Base-by-base conservation (phyloP, 2,329 filamentous ascomycete genomes). In the Cladosporium sp. region DNA sequence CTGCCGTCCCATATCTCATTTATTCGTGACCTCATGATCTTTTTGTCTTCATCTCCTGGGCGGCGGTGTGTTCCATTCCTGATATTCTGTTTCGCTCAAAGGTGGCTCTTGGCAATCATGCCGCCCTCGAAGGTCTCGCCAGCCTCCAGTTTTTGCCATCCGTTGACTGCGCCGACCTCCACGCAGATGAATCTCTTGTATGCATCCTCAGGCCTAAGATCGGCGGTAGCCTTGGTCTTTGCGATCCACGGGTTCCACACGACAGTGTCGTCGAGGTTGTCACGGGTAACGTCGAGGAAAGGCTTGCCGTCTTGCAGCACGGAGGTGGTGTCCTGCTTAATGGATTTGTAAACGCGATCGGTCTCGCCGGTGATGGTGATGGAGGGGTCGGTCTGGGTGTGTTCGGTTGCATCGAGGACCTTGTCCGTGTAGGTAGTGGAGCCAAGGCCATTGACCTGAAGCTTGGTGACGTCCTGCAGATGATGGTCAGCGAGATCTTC, bases 241-340 rank as follows among this genome's bases (percentile, higher is more conserved):
- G 93, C 92, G 49, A 85, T 84, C 93, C 94, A 97, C 1, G 95
- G 95, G 80, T 99, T 99, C 95, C 95, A 99, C 34, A 98, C 91
- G 1, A 97, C 94, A 18, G 95, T 89, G 71, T 98, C 92, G 68
- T 87, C 86, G 71, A 99, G 85, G 71, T 92, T 93, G 79, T 97
- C 92, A 68, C 95, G 88, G 49, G 90, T 87, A 65, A 98, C 84
- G 67, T 88, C 88, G 81, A 91, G 93, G 60, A 85, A 81, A 15
- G 88, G 83, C 74, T 85, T 85, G 67, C 87, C 89, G 59, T 80
- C 85, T 73, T 91, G 88, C 18, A 83, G 76, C 58, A 96, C 86
- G 14, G 85, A 83, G 47, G 89, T 88, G 0, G 87, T 88, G 68
- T 85, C 83, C 70, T 84, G 90, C 34, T 85, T 82, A 66, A 88